Evolutionary conservation across 805 yeast genomes (phyloP), one percentile per base, ranked within the genome.

Genomic region (Teunomyces kruisii): DNA sequence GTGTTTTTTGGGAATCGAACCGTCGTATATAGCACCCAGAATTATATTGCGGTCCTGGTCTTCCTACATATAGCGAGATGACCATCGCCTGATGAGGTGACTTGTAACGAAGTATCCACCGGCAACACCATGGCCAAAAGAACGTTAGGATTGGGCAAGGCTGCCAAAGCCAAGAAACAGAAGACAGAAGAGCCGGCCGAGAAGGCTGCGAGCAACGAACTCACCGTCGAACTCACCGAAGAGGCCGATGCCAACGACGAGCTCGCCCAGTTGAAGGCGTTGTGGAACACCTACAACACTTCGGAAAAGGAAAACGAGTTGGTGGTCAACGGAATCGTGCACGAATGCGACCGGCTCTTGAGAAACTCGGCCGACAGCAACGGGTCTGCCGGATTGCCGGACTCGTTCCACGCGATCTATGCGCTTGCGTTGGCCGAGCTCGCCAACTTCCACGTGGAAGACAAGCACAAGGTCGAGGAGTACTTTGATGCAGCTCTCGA

Each of bases 331-430:
- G 97, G 97, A 17, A 76, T 91, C 4, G 78, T 92, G n/a, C 96
- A 91, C 56, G 97, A 92, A 61, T 86, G 96, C 68, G 97, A 92
- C 57, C 68, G 95, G 40, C 61, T 89, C 28, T 71, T 90, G 51
- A 73, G 91, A 59, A 73, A 75, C 45, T 51, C 54, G 4, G 37
- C 36, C 43, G 30, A 32, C 16, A 50, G 47, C n/a, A 46, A 44
- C 9, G 51, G 39, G 12, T 19, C 40, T n/a, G n/a, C n/a, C 12
- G 45, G 46, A 12, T 59, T 47, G 22, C 73, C 76, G 22, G 79
- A 78, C 29, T 72, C 70, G 36, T 87, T 90, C 60, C 85, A 87
- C 58, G 70, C 84, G 4, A 79, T 86, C 26, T 92, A 90, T 63
- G 91, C 89, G 0, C 66, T 81, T 37, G 84, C 96, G 0, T 66